phyloP scores from a whole-genome alignment of 176 grass and related monocot genomes.

The Oropetium thomaeum region DNA sequence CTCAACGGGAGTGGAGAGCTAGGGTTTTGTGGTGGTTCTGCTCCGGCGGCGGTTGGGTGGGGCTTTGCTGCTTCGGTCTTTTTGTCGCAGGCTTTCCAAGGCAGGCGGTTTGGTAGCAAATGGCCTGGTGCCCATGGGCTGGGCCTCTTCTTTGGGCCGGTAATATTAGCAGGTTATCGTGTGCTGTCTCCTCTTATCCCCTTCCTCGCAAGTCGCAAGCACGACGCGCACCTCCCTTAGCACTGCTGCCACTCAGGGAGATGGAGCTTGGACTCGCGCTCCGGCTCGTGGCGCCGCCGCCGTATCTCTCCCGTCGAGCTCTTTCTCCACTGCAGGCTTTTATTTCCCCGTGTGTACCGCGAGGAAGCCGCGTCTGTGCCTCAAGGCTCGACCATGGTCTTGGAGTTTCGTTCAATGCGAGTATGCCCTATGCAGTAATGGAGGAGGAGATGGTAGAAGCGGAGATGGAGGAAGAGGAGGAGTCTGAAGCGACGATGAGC shows the following conservation, averaged over 20 bases:
- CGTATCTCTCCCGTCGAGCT: background rate
- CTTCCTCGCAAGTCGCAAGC: background rate
- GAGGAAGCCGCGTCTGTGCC: background rate
- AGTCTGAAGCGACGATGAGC: background rate
- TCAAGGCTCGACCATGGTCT: background rate
- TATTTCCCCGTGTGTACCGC: background rate
- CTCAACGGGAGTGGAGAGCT: background rate
- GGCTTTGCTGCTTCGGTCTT: background rate
- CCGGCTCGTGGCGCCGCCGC: conserved; percentile 38
- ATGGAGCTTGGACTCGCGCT: conserved; percentile 60
- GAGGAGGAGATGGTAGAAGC: conserved; percentile 20
- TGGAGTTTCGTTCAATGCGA: conserved; percentile 15
- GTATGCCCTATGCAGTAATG: conserved; percentile 9
- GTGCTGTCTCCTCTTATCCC: conserved; percentile 42
- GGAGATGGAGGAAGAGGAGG: conserved; percentile 38
- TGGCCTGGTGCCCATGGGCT: background rate
- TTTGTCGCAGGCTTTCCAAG: conserved; percentile 13
- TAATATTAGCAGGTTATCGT: too few relatives aligned
- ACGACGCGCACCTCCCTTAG: background rate
- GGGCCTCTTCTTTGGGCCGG: background rate
- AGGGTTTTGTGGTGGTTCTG: conserved; percentile 49
- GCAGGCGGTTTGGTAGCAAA: background rate
- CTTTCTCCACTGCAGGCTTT: background rate
- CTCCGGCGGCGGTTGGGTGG: background rate
- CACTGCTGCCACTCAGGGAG: background rate